Base-by-base conservation (phyloP, 176 grass and related monocot species). In the Triticum dicoccoides region DNA sequence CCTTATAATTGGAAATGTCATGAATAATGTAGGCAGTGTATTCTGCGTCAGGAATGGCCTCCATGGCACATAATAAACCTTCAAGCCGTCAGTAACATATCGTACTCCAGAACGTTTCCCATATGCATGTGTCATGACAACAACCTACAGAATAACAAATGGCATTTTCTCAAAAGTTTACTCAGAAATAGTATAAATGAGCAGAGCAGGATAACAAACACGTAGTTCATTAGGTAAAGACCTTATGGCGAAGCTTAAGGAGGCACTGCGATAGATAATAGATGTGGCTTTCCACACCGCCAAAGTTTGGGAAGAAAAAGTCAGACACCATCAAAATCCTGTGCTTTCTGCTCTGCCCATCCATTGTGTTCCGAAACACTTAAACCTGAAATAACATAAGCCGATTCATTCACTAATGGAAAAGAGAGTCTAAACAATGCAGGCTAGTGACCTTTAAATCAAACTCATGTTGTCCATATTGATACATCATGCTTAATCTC, bases 231-330 rank as follows among this genome's bases (percentile, higher is more conserved):
- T 6, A 38, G 9, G 3, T 69, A 54, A 15, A 82, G 23, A 98
- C 95, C 91, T 98, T 98, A 76, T 98, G 96, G 54, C 93, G 93
- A 64, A 91, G 91, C 89, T 98, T 92, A 67, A 98, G 95, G 30
- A 98, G 87, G 68, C 95, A 98, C 70, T 98, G 93, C 1, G 93
- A 98, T 25, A 98, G 77, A 83, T 95, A 95, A 74, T 95, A 98
- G 89, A 98, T 98, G 82, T 98, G 95, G 73, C 89, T 95, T 82
- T 98, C 95, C 10, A 98, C 91, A 2, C 95, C 95, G 52, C 95
- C 95, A 78, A 98, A 98, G 82, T 95, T 98, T 35, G 93, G 93
- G 76, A 95, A 98, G 93, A 98, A 95, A 63, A 98, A 98, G 71
- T 98, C 95, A 5, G 95, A 98, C 83, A 98, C 93, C 93, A 98